These are phyloP conservation scores for Cyberlindnera xishuangbannaensis DNA, from an alignment of 805 yeast species.

Conservation along the genomic window DNA sequence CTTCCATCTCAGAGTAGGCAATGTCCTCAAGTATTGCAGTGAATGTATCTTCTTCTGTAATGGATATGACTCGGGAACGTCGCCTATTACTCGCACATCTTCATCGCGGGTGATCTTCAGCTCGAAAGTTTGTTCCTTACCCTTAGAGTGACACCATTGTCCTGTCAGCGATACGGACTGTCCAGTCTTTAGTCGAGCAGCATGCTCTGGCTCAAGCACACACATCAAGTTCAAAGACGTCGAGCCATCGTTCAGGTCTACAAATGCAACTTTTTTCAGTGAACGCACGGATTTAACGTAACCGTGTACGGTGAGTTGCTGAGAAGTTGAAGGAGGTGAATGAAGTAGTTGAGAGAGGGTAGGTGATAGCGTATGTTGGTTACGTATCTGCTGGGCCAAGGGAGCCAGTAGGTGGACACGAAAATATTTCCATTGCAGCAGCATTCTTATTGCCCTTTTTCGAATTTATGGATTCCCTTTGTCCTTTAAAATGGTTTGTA, in stretches of 20 bases:
- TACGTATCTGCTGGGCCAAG: too few species aligned
- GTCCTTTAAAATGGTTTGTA: too few species aligned
- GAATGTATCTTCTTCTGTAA: slow-evolving; percentile 76
- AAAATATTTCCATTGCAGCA: too few species aligned
- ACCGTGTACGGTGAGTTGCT: slow-evolving; percentile 51
- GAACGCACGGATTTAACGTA: slow-evolving; percentile 69
- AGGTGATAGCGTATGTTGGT: slow-evolving; percentile 9
- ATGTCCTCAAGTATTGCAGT: slow-evolving; percentile 56
- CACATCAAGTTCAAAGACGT: slow-evolving; percentile 48
- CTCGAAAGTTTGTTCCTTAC: slow-evolving; percentile 50
- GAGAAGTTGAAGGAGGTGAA: slow-evolving; percentile 23
- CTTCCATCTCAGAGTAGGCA: slow-evolving; percentile 77
- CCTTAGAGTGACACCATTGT: slow-evolving; percentile 38
- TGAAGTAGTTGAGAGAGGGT: slow-evolving; percentile 13
- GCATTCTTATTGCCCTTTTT: too few species aligned
- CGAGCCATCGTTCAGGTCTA: slow-evolving; percentile 80
- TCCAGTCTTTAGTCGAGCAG: slow-evolving; percentile 36
- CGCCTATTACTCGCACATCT: slow-evolving; percentile 50
- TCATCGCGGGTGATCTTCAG: slow-evolving; percentile 34
- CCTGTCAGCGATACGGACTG: slow-evolving; percentile 41
- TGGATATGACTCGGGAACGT: slow-evolving; percentile 62
- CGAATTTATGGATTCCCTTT: too few species aligned
- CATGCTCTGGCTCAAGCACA: slow-evolving; percentile 38
- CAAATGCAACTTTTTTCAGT: slow-evolving; percentile 72
- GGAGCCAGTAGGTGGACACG: too few species aligned